Percentiles rank a stretch among this genome's conserved stretches.
These are phyloP conservation scores for Leucosporidium yakuticum DNA, from an alignment of 768 basidiomycete species.

Conservation along the genomic window DNA sequence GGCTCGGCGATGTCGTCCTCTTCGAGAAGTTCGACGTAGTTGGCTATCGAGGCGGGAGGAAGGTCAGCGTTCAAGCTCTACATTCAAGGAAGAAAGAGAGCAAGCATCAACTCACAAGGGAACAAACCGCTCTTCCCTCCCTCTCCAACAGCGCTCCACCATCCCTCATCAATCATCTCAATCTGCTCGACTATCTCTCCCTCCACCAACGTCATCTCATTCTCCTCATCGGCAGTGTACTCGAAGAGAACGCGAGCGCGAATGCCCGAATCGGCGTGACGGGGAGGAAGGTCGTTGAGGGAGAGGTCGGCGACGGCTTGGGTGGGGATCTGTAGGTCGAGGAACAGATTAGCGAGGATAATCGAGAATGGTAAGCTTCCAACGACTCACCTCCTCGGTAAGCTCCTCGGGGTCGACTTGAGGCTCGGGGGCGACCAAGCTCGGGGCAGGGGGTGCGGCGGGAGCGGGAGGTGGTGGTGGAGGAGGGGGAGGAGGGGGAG, in stretches of 20 bases:
- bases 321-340: conserved; percentile 23
- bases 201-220: conserved; percentile 72
- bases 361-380: background rate
- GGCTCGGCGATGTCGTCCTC: conserved; percentile 23
- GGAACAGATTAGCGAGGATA: background rate
- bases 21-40: conserved; percentile 76
- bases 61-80: background rate
- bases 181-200: conserved; percentile 76
- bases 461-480: conserved; percentile 41
- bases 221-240: conserved; percentile 77
- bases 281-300: conserved; percentile 2
- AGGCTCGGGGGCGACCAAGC: conserved; percentile 29
- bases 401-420: conserved; percentile 26
- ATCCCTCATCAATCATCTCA: conserved; percentile 76
- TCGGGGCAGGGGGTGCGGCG: conserved; percentile 37
- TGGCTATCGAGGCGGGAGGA: conserved; percentile 50
- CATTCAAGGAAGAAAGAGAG: background rate
- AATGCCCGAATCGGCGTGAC: conserved; percentile 7
- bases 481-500: conserved; percentile 50
- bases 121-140: conserved; percentile 74
- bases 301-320: conserved; percentile 4
- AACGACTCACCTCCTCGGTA: conserved; percentile 9
- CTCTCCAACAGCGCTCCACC: conserved; percentile 77
- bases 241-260: conserved; percentile 69
- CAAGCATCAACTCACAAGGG: conserved; percentile 56